Percentiles rank a stretch among this genome's conserved stretches.
phyloP scores from a whole-genome alignment of 176 grass and related monocot genomes.

The Zea mays region DNA sequence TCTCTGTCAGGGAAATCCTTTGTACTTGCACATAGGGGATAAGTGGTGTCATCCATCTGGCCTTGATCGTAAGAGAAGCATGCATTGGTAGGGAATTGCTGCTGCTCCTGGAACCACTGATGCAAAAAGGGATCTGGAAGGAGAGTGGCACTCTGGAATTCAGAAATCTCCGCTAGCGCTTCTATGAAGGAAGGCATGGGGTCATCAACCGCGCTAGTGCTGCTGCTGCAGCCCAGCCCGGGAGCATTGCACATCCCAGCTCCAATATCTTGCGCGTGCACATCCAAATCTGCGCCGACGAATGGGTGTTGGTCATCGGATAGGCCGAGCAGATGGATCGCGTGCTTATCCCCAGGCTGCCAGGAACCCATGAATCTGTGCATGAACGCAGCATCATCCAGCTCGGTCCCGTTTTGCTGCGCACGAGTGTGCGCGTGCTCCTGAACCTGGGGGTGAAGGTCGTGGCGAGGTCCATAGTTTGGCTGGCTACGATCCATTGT shows the following conservation, averaged over 20 bases:
- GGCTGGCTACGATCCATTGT: neutral
- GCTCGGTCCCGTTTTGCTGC: neutral
- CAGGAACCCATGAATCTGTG: slow-evolving; percentile 33
- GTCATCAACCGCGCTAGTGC: slow-evolving; percentile 45
- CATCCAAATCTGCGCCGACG: slow-evolving; percentile 2
- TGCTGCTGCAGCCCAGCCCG: slow-evolving; percentile 41
- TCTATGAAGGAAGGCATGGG: slow-evolving; percentile 53
- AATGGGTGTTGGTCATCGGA: slow-evolving; percentile 21
- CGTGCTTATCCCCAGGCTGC: slow-evolving; percentile 17
- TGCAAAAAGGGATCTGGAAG: slow-evolving; percentile 45
- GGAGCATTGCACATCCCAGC: neutral
- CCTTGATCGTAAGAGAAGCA: slow-evolving; percentile 37
- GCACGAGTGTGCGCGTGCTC: neutral
- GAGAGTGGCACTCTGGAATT: slow-evolving; percentile 35
- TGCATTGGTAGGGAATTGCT: neutral
- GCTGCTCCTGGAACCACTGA: slow-evolving; percentile 42
- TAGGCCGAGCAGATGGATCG: neutral
- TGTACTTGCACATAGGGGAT: neutral
- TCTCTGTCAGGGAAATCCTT: slow-evolving; percentile 15
- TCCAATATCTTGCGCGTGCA: neutral
- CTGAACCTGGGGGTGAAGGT: neutral
- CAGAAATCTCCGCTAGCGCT: slow-evolving; percentile 32
- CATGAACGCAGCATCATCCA: slow-evolving; percentile 20
- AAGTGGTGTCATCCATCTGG: neutral
- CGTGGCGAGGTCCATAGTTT: neutral